Evolutionary conservation across 805 yeast species (phyloP).

Genomic region (Candida wancherniae): DNA sequence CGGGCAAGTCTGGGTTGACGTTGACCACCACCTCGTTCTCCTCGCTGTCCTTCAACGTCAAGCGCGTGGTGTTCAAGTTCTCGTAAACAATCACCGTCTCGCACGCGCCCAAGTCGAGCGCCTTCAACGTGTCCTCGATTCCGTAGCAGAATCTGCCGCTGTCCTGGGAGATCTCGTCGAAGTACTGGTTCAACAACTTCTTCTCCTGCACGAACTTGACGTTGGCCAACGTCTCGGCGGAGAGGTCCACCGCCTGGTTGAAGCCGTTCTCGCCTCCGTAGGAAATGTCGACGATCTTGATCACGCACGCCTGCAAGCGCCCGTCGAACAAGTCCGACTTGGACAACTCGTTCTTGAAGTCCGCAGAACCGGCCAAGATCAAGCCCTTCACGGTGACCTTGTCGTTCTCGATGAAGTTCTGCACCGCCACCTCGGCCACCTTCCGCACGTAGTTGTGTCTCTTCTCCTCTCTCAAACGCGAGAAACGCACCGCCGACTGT

Average conservation of each 20-base stretch:
- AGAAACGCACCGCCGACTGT: conserved; percentile 98
- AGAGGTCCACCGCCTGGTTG: conserved; percentile 97
- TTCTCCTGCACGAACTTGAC: conserved; percentile 98
- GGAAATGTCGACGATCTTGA: conserved; percentile 92
- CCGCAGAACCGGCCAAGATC: conserved; percentile 98
- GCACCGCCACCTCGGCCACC: conserved; percentile 97
- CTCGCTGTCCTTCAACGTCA: conserved; percentile 77
- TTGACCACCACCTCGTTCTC: conserved; percentile 72
- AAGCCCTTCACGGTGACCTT: conserved; percentile 92
- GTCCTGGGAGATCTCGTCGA: conserved; percentile 96
- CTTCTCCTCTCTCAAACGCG: conserved; percentile 97
- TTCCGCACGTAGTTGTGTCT: conserved; percentile 98
- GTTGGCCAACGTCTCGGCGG: conserved; percentile 94
- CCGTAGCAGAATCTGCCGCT: conserved; percentile 98
- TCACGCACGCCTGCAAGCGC: conserved; percentile 81
- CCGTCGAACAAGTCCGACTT: conserved; percentile 90
- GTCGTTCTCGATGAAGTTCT: conserved; percentile 91
- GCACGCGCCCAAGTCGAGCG: conserved; percentile 93
- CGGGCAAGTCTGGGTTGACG: conserved; percentile 67
- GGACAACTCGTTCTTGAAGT: conserved; percentile 91
- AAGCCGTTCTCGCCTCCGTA: conserved; percentile 99
- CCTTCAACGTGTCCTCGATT: conserved; percentile 93
- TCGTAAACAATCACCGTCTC: conserved; percentile 91
- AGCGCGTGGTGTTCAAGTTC: conserved; percentile 80
- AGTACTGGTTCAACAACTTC: conserved; percentile 85